Base-by-base conservation (phyloP, 106 monocot genomes). In the Xerophyta viscosa region DNA sequence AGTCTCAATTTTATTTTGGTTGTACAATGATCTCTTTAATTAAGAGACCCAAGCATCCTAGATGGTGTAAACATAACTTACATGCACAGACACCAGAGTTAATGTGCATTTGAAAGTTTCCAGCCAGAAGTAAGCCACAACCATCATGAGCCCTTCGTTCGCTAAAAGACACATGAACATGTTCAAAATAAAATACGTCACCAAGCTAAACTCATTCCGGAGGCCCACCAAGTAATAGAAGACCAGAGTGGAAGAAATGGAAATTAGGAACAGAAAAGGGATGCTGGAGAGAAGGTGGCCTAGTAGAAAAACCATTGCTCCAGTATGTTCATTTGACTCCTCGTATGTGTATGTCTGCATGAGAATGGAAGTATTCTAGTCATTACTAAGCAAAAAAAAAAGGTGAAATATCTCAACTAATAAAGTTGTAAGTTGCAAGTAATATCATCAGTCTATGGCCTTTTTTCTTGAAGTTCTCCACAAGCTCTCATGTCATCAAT, bases 131-230 rank as follows among this genome's bases (percentile, higher is more conserved):
- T 70, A 89, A 20, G 89, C 64, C 42, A 82, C 66, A 47, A 82
- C 49, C 82, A 85, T 86, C 70, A 98, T 68, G 21, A 98, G 67
- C 4, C 85, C 85, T 61, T 98, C 96, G 58, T 82, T 98, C 51
- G 79, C 96, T 47, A 98, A 59, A 20, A 98, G 76, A 47, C 78
- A 82, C 71, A 72, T 72, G 73, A 98, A 89, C 36, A 89, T 68
- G 55, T 89, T 98, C 26, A 98, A 30, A 48, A 89, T 60, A 49
- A 98, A 98, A 50, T 98, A 98, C 82, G 82, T 86, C 58, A 98
- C 51, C 60, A 89, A 62, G 79, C 78, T 82, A 66, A 98, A 89
- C 71, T 98, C 82, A 5, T 74, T 59, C 57, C 84, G 71, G 48
- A 96, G 54, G 41, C 88, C 94, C 29, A 73, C 45, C 15, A 96